Percentiles rank a stretch among this genome's conserved stretches.
Conservation (phyloP, 257 asterid genomes). For the Rehmannia glutinosa region DNA sequence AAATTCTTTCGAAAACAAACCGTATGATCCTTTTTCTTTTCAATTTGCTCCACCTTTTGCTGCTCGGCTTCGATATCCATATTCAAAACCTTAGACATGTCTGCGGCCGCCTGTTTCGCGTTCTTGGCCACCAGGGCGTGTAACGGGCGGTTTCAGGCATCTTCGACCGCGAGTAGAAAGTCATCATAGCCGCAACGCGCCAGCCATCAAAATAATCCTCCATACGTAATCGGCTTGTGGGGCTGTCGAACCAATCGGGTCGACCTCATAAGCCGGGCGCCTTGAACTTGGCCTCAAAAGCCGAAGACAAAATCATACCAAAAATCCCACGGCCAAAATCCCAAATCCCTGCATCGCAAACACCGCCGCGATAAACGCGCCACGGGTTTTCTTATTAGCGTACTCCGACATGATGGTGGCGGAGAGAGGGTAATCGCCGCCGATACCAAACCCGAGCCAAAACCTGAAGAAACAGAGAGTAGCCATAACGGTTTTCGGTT, state of each 20-base stretch:
- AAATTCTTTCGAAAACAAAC: constrained; percentile 43
- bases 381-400: constrained; percentile 59
- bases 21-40: constrained; percentile 16
- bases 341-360: constrained; percentile 74
- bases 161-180: constrained; percentile 53
- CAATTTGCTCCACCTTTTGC: constrained; percentile 7
- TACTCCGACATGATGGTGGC: constrained; percentile 76
- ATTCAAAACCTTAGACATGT: constrained; percentile 52
- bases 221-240: constrained; percentile 56
- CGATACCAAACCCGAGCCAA: constrained; percentile 68
- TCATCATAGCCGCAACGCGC: constrained; percentile 45
- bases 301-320: constrained; percentile 35
- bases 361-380: constrained; percentile 59
- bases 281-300: constrained; percentile 26
- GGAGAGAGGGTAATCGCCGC: constrained; percentile 67
- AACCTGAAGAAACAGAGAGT: constrained; percentile 63
- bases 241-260: constrained; percentile 39
- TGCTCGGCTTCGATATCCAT: constrained; percentile 34
- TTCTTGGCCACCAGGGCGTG: constrained; percentile 66
- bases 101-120: constrained; percentile 43
- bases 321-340: constrained; percentile 44
- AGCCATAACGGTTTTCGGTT: constrained; percentile 36
- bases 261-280: constrained; percentile 46
- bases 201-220: constrained; percentile 57
- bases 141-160: constrained; percentile 71